Percentiles rank a stretch among this genome's conserved stretches.
Evolutionary conservation across 1,139 yeast species (phyloP).

Genomic region (Meyerozyma sp.): DNA sequence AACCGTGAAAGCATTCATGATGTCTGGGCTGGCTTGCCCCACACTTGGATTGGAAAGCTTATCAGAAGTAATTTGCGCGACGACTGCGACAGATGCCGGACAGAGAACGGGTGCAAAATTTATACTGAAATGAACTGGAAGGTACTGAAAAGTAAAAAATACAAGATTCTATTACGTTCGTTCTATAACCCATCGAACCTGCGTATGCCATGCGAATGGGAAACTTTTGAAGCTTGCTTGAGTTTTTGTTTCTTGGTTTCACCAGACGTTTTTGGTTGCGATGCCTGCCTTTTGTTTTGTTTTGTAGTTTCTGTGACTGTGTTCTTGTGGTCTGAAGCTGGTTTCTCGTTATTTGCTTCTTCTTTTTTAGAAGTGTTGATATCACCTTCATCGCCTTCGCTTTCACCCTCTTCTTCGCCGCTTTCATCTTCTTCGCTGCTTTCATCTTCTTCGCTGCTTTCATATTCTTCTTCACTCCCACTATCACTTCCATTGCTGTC

Average conservation of each 20-base stretch:
- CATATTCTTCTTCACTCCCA: slow-evolving; percentile 7
- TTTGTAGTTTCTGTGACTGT: neutral
- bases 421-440: slow-evolving; percentile 3
- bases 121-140: too few species aligned
- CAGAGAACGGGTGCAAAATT: neutral
- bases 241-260: slow-evolving; percentile 19
- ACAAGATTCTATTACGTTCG: neutral
- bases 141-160: neutral
- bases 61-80: neutral
- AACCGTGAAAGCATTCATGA: slow-evolving; percentile 35
- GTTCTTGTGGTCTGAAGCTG: too few species aligned
- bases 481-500: slow-evolving; percentile 7
- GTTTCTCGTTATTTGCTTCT: neutral
- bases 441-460: slow-evolving; percentile 1
- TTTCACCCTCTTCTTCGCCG: slow-evolving; percentile 2
- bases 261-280: neutral
- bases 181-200: slow-evolving; percentile 56
- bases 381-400: neutral
- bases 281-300: slow-evolving; percentile 1
- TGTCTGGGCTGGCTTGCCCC: neutral
- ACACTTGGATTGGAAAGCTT: neutral
- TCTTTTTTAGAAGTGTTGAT: neutral
- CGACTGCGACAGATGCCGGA: neutral
- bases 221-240: slow-evolving; percentile 35
- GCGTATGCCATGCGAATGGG: slow-evolving; percentile 64